Evolutionary conservation across 805 yeast species (phyloP).

Genomic region (Saccharomycopsis sp.): DNA sequence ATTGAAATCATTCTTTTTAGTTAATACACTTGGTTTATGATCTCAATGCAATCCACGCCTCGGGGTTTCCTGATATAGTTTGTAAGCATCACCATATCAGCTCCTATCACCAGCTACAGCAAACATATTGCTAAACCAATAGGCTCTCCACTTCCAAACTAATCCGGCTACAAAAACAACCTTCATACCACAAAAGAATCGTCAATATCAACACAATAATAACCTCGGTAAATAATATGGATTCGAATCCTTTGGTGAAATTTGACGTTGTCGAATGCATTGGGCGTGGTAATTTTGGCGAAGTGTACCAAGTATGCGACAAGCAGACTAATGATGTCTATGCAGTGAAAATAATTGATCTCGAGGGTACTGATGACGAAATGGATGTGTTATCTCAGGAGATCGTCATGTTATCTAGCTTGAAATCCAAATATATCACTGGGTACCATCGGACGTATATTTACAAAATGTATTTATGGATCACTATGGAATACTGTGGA

Average conservation of each 20-base stretch:
- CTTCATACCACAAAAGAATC: too few species aligned
- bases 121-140: too few species aligned
- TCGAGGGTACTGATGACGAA: constrained; percentile 76
- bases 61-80: not conserved
- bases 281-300: constrained; percentile 85
- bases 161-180: too few species aligned
- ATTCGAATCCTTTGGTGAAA: constrained; percentile 6
- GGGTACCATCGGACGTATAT: constrained; percentile 58
- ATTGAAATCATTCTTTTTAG: too few species aligned
- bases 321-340: constrained; percentile 35
- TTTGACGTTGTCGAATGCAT: constrained; percentile 44
- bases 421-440: constrained; percentile 64
- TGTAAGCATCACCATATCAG: not conserved
- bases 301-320: constrained; percentile 59
- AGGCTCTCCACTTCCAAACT: too few species aligned
- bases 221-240: too few species aligned
- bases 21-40: too few species aligned
- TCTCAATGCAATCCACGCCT: too few species aligned
- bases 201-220: not conserved
- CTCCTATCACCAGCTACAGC: too few species aligned
- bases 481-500: constrained; percentile 92
- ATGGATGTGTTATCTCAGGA: constrained; percentile 68
- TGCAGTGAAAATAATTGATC: constrained; percentile 81
- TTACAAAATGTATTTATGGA: constrained; percentile 68
- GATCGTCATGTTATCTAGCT: constrained; percentile 62